Conservation (phyloP, 441 rosid genomes). For the Erysimum cheiri region DNA sequence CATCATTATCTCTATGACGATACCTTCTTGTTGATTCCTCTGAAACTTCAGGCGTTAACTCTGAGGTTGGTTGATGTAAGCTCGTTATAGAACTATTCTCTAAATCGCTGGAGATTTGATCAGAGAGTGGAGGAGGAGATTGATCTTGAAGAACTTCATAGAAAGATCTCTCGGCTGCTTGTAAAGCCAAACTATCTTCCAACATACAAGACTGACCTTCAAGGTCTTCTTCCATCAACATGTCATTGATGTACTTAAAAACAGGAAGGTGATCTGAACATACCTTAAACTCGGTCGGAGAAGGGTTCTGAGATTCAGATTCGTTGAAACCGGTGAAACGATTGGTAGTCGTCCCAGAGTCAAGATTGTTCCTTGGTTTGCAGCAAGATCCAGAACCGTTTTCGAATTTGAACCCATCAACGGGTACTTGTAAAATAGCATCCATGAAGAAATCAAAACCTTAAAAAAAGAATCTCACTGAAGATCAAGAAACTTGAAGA, state of each 20-base stretch:
- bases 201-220: conserved; percentile 72
- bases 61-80: conserved; percentile 37
- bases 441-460: conserved; percentile 35
- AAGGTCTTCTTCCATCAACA: conserved; percentile 83
- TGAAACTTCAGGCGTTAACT: conserved; percentile 37
- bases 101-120: conserved; percentile 24
- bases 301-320: conserved; percentile 37
- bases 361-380: conserved; percentile 42
- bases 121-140: conserved; percentile 42
- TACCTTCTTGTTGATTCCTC: conserved; percentile 54
- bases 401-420: conserved; percentile 37
- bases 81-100: conserved; percentile 32
- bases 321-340: conserved; percentile 26
- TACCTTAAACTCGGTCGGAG: conserved; percentile 35
- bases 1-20: conserved; percentile 51
- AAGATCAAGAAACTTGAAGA: conserved; percentile 1
- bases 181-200: conserved; percentile 82
- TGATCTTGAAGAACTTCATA: conserved; percentile 67
- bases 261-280: conserved; percentile 44
- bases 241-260: conserved; percentile 75
- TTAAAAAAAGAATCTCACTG: neutral
- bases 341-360: conserved; percentile 16
- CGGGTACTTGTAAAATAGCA: conserved; percentile 41
- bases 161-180: conserved; percentile 83
- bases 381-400: conserved; percentile 44